phyloP scores from a whole-genome alignment of 148 eudicot genomes.

The Fallopia convolvulus region DNA sequence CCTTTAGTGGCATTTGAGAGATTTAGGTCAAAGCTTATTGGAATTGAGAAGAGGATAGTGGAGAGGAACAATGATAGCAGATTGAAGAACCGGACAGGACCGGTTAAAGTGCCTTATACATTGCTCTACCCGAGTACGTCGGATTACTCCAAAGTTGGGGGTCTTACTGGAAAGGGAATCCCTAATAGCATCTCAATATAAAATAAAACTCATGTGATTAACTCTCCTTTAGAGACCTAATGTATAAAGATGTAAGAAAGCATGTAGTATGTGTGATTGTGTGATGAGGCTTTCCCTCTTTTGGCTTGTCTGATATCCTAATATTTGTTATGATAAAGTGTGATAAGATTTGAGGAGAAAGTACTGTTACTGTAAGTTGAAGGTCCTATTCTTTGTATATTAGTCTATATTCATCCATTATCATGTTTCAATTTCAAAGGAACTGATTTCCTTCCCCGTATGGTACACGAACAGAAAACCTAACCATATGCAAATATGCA shows the following conservation, averaged over 20 bases:
- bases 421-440: not conserved
- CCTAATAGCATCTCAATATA: constrained; percentile 60
- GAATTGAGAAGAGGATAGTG: constrained; percentile 34
- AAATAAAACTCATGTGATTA: not conserved
- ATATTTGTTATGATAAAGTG: not conserved
- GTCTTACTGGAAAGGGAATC: constrained; percentile 58
- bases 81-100: constrained; percentile 51
- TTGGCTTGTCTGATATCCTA: not conserved
- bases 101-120: constrained; percentile 50
- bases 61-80: constrained; percentile 35
- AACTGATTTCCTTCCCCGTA: too few species aligned
- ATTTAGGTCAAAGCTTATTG: constrained; percentile 26
- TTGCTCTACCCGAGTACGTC: constrained; percentile 60
- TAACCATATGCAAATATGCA: too few species aligned
- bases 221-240: not conserved
- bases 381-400: not conserved
- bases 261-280: not conserved
- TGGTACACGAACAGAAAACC: not conserved
- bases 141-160: constrained; percentile 32
- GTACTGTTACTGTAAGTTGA: not conserved
- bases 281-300: not conserved
- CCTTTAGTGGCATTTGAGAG: constrained; percentile 42
- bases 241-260: not conserved
- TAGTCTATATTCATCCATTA: not conserved
- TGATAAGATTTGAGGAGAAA: not conserved